A percentile compares a stretch with the other conserved stretches of the same genome.
Conservation (phyloP, 768 basidiomycete species). For the Pisolithus tinctorius region DNA sequence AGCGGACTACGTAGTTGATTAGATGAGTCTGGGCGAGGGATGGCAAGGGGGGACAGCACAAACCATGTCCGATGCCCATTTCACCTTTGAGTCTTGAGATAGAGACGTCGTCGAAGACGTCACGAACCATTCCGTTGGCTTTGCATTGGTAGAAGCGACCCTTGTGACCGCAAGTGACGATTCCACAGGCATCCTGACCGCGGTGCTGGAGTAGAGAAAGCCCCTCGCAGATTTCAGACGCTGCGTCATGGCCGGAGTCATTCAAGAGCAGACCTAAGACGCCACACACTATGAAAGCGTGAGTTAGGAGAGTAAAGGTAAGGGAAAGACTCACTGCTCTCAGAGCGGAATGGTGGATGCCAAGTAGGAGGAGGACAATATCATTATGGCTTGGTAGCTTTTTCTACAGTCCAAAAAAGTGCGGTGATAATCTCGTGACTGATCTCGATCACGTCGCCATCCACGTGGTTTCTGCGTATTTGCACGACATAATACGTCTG, state of each 20-base stretch:
- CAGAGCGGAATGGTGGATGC: background rate
- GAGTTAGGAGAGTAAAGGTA: slow-evolving; percentile 4
- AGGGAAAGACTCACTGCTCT: slow-evolving; percentile 22
- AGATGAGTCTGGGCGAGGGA: slow-evolving; percentile 7
- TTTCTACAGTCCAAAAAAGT: background rate
- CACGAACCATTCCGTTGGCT: slow-evolving; percentile 98
- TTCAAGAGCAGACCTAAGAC: slow-evolving; percentile 84
- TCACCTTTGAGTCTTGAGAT: slow-evolving; percentile 76
- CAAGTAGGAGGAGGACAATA: too few relatives aligned
- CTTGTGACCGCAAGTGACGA: slow-evolving; percentile 92
- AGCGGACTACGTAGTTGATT: slow-evolving; percentile 58
- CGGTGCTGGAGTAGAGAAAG: slow-evolving; percentile 94
- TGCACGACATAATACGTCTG: too few relatives aligned
- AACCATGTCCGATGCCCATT: slow-evolving; percentile 98
- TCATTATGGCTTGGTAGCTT: background rate
- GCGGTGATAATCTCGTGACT: background rate
- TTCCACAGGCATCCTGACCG: slow-evolving; percentile 96
- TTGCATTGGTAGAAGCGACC: slow-evolving; percentile 98
- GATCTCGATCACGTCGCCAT: too few relatives aligned
- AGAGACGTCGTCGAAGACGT: slow-evolving; percentile 82
- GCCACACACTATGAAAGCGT: slow-evolving; percentile 65
- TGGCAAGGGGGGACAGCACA: slow-evolving; percentile 12
- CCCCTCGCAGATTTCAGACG: slow-evolving; percentile 88
- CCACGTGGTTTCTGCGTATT: too few relatives aligned
- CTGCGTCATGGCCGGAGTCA: slow-evolving; percentile 67